These are phyloP conservation scores for Melampsora larici-populina DNA, from an alignment of 1,284 basidiomycete genomes.

Conservation along the genomic window DNA sequence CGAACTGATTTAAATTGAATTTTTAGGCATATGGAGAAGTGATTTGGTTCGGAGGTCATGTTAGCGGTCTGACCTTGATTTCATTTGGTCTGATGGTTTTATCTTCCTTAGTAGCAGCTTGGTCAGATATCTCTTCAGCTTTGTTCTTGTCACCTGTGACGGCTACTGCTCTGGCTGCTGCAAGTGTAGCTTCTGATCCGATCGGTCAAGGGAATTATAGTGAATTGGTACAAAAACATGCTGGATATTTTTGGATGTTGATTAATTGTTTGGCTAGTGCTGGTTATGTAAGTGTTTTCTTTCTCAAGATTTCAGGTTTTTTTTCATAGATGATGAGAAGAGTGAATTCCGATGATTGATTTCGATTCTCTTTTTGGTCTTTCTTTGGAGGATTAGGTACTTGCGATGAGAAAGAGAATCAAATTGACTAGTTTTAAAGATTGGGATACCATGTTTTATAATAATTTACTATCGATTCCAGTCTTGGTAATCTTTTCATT, in stretches of 20 bases:
- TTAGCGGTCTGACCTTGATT: constrained; percentile 80
- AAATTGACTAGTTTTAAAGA: constrained; percentile 97
- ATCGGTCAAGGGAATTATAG: constrained; percentile 43
- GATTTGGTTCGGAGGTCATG: constrained; percentile 87
- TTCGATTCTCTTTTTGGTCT: background rate
- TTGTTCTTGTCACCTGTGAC: constrained; percentile 54
- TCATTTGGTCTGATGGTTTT: constrained; percentile 93
- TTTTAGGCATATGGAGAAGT: constrained; percentile 93
- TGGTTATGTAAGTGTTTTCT: constrained; percentile 68
- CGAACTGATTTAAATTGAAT: no score
- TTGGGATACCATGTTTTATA: constrained; percentile 99
- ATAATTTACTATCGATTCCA: constrained; percentile 92
- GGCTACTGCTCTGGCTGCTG: constrained; percentile 44
- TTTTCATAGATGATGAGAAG: constrained; percentile 4
- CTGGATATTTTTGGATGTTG: constrained; percentile 96
- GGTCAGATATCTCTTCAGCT: constrained; percentile 71
- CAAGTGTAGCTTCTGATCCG: no score
- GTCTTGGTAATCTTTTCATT: constrained; percentile 79
- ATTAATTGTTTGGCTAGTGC: constrained; percentile 87
- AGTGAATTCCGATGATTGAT: no score
- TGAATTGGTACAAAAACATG: constrained; percentile 62
- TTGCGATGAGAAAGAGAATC: constrained; percentile 95
- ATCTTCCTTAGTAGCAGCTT: constrained; percentile 94
- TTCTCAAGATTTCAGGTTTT: constrained; percentile 21
- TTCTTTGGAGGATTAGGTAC: constrained; percentile 61